Base-by-base conservation (phyloP, 1,139 yeast genomes). In the Nakaseomyces nivariensis region DNA sequence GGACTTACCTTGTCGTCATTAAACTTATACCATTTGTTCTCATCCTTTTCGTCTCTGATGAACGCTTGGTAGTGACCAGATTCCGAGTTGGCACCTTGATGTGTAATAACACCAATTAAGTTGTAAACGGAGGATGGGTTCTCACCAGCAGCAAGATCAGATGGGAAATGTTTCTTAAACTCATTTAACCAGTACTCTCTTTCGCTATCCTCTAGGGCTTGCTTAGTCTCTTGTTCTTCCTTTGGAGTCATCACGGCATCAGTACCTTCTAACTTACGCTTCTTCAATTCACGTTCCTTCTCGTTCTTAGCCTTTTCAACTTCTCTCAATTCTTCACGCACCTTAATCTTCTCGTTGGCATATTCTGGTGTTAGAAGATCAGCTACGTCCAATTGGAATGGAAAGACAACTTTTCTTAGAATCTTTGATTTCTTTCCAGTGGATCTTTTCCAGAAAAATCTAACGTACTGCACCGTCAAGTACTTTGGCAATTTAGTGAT, bases 51-150 rank as follows among this genome's bases (percentile, higher is more conserved):
- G 66, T 87, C 90, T 59, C 78, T 81, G 31, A 85, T 84, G 70
- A 86, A 92, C 26, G 95, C 82, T 69, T 89, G 97, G 67, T 94
- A 92, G 67, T 92, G 99, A 4, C 99, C 99, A 38, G 96, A 85
- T 67, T 94, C 97, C 0, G 98, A 97, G 47, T 90, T 82, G 4
- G 96, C 84, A 45, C 99, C 99, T 61, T 84, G 85, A 69, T 92
- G 99, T 2, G 97, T 89, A 52, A 92, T 80, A 29, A 92, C 79
- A 0, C 96, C 92, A 48, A 74, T 73, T 56, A 94, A 77, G 58
- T 88, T 89, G 64, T 92, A 92, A 38, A 92, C 78, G 1, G 94
- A 88, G 0, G 95, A 83, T 3, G 96, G 92, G 62, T 90, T 90
- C 58, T 86, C 90, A 17, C 89, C 85, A 4, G 76, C 70, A 41